Conservation (phyloP, 2,329 filamentous ascomycete species). For the Ophiocordyceps robertsii region DNA sequence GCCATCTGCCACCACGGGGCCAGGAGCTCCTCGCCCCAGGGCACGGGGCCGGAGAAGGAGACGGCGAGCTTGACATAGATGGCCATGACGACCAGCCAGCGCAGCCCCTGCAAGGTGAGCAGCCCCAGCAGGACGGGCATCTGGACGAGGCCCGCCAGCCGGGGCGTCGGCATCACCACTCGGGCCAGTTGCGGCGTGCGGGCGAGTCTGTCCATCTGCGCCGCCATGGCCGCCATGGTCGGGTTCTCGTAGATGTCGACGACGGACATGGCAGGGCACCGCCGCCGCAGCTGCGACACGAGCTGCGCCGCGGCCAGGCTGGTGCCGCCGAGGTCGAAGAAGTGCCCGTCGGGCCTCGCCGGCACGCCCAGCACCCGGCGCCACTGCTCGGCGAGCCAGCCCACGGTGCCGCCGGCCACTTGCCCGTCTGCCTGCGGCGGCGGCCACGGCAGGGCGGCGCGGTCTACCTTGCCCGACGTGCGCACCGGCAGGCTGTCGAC, state of each 20-base stretch:
- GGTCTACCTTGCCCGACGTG: conserved; percentile 10
- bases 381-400: conserved; percentile 9
- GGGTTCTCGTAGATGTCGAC: conserved; percentile 9
- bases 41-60: background rate
- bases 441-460: conserved; percentile 8
- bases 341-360: conserved; percentile 4
- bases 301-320: conserved; percentile 10
- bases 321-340: conserved; percentile 10
- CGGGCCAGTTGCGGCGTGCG: conserved; percentile 4
- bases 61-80: background rate
- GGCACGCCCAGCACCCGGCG: conserved; percentile 7
- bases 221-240: conserved; percentile 5
- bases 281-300: conserved; percentile 7
- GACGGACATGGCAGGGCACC: conserved; percentile 8
- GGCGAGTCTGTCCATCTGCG: conserved; percentile 6
- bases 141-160: conserved; percentile 7
- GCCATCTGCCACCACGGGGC: background rate
- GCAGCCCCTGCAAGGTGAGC: conserved; percentile 1
- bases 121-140: conserved; percentile 3
- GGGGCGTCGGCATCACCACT: conserved; percentile 7
- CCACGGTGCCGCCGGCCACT: conserved; percentile 3
- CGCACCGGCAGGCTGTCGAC: conserved; percentile 8
- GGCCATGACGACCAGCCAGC: background rate
- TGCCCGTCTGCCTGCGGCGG: background rate
- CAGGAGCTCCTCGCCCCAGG: background rate